Conservation (phyloP, 2,329 filamentous ascomycete species). For the Penicillium fuscoglaucum region DNA sequence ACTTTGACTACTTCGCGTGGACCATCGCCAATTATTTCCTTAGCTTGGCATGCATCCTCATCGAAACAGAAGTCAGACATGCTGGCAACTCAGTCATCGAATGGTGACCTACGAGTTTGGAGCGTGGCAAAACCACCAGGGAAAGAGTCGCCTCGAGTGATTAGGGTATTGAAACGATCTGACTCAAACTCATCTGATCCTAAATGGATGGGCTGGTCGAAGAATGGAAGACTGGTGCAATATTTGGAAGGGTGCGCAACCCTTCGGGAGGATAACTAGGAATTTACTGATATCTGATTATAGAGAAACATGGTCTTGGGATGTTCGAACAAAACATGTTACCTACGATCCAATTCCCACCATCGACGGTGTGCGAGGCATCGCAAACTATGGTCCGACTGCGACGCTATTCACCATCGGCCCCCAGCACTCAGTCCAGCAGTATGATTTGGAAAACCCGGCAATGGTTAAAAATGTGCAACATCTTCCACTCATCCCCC, state of each 20-base stretch:
- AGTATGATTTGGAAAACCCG: constrained; percentile 87
- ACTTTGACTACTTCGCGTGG: constrained; percentile 80
- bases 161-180: constrained; percentile 77
- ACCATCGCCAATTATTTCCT: constrained; percentile 80
- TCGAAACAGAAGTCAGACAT: constrained; percentile 96
- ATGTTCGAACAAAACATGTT: constrained; percentile 96
- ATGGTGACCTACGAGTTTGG: constrained; percentile 93
- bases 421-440: constrained; percentile 83
- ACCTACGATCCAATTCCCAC: constrained; percentile 87
- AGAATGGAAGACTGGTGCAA: constrained; percentile 94
- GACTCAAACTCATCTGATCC: constrained; percentile 72
- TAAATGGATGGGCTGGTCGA: constrained; percentile 98
- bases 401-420: constrained; percentile 92
- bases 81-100: constrained; percentile 87
- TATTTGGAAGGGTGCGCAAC: constrained; percentile 77
- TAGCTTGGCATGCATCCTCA: constrained; percentile 96
- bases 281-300: not conserved
- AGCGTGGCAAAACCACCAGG: constrained; percentile 81
- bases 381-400: constrained; percentile 85
- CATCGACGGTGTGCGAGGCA: constrained; percentile 73
- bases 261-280: constrained; percentile 24
- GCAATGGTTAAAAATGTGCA: constrained; percentile 85
- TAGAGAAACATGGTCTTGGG: constrained; percentile 91
- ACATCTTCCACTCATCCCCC: constrained; percentile 74
- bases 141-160: constrained; percentile 78